These are phyloP conservation scores for Myxozyma nipponensis DNA, from an alignment of 805 yeast genomes.

Conservation along the genomic window DNA sequence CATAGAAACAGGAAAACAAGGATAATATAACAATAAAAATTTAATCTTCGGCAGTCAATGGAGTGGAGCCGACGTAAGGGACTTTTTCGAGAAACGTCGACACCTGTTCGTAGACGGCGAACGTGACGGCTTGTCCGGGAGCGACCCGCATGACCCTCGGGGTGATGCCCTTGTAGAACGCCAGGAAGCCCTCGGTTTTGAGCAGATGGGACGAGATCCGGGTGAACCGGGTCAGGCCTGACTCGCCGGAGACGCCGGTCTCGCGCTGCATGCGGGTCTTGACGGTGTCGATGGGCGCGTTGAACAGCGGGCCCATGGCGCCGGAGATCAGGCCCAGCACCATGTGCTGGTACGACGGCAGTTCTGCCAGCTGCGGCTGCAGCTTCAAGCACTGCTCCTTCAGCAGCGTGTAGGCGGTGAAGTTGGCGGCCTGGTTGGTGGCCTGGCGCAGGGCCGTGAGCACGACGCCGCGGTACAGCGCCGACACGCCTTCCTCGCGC, in stretches of 20 bases:
- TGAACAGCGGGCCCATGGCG: constrained; percentile 95
- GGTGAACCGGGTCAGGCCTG: constrained; percentile 71
- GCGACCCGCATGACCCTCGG: constrained; percentile 99
- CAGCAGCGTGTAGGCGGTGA: constrained; percentile 86
- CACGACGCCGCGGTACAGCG: constrained; percentile 90
- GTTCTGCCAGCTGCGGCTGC: constrained; percentile 51
- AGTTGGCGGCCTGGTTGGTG: constrained; percentile 96
- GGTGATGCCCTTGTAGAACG: constrained; percentile 93
- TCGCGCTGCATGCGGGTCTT: constrained; percentile 96
- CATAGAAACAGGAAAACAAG: no score
- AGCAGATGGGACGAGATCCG: constrained; percentile 77
- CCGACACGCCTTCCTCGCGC: constrained; percentile 84
- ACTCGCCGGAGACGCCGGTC: constrained; percentile 55
- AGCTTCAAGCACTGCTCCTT: constrained; percentile 62
- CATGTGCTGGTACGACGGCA: constrained; percentile 94
- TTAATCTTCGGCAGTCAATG: constrained; percentile 21
- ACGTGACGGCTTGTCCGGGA: constrained; percentile 98
- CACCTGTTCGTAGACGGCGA: constrained; percentile 91
- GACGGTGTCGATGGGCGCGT: constrained; percentile 95
- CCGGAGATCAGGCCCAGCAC: constrained; percentile 88
- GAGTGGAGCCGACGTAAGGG: constrained; percentile 16
- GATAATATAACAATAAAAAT: no score
- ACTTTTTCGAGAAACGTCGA: constrained; percentile 54
- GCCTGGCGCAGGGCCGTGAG: constrained; percentile 98
- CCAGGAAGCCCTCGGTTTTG: constrained; percentile 82